phyloP scores from a whole-genome alignment of 2,329 filamentous ascomycete genomes.

The Beauveria sp. region DNA sequence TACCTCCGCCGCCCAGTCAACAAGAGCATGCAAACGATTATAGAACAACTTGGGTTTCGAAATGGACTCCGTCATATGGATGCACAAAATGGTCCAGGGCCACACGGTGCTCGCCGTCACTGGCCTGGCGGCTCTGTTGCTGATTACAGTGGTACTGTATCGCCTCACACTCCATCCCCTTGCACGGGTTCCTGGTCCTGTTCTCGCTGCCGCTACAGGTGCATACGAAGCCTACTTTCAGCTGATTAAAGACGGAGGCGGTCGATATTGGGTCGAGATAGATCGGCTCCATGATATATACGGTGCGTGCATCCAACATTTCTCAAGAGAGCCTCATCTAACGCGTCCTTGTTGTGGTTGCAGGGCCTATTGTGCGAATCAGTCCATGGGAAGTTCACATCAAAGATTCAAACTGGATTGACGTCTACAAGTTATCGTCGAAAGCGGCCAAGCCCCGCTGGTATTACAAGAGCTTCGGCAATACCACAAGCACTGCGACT shows the following conservation, averaged over 20 bases:
- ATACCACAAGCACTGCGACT: background rate
- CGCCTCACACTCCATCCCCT: background rate
- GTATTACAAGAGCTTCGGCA: background rate
- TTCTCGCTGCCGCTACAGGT: background rate
- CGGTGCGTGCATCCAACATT: background rate
- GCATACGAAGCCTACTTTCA: conserved; percentile 4
- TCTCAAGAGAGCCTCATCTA: background rate
- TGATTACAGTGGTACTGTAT: background rate
- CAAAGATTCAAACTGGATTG: background rate
- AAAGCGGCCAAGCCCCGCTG: background rate
- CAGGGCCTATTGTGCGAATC: background rate
- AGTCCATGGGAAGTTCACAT: conserved; percentile 4
- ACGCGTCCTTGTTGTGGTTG: background rate
- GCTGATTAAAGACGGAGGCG: background rate
- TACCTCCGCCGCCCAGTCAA: background rate
- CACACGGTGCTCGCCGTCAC: background rate
- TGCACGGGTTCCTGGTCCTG: background rate
- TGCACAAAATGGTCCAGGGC: background rate
- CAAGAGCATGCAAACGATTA: background rate
- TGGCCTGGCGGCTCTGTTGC: background rate
- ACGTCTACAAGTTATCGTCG: background rate
- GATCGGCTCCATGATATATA: background rate
- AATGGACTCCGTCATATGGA: too few species aligned
- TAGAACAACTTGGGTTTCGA: too few species aligned
- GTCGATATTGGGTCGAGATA: conserved; percentile 3